Base-by-base conservation (phyloP, 306 rosid genomes). In the Citrullus mucosospermus region DNA sequence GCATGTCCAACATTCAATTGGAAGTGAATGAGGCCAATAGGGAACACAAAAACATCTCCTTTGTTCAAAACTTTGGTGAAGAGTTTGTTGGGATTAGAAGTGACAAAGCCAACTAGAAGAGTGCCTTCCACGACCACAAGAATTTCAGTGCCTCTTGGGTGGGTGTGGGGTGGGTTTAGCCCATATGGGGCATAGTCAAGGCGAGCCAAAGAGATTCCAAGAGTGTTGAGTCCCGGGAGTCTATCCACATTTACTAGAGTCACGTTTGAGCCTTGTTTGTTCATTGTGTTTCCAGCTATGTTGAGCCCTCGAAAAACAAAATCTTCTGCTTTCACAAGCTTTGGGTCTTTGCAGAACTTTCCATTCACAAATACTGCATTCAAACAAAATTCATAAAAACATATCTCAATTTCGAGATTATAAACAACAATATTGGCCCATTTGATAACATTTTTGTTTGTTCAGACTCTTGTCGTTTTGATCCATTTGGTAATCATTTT, bases 121-220 rank as follows among this genome's bases (percentile, higher is more conserved):
- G 22, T 44, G 6, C 76, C 76, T 70, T 70, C 76, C 3, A 70
- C 2, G 13, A 70, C 76, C n/a, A 70, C 76, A 0, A 70, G 76
- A 70, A 70, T 44, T 70, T 70, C 76, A 6, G 58, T 70, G 41
- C 6, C 76, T 20, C 76, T 18, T 2, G 58, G 76, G 22, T 70
- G 76, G 22, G 13, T 70, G 39, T 70, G 76, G 11, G 76, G 76
- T 12, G 76, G 76, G 41, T 70, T 70, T 44, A 70, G 58, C 0
- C 76, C 76, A 0, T 70, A 11, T 1, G 76, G 76, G 3, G 76
- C 76, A 5, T 22, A 70, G 58, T 70, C 76, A 1, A 70, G 1
- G 0, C 76, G 76, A 46, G 76, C 76, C 58, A 70, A 70, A 7
- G 76, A 70, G 76, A 70, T 70, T 22, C 76, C 76, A 3, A 70